phyloP scores from a whole-genome alignment of 306 rosid species.

The Adenanthera pavonina region DNA sequence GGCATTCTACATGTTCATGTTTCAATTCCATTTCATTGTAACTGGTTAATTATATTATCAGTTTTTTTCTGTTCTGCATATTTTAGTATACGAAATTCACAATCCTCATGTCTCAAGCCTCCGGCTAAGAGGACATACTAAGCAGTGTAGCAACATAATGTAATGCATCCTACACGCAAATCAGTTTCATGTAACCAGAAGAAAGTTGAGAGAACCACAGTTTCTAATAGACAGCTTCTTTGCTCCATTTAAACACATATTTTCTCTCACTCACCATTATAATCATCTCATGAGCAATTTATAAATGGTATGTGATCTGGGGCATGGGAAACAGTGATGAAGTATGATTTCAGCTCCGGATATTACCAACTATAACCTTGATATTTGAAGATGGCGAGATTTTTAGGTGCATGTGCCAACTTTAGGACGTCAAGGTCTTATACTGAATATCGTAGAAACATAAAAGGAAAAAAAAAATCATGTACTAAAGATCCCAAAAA shows the following conservation, averaged over 20 bases:
- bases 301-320: background rate
- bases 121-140: background rate
- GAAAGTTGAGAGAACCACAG: background rate
- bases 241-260: background rate
- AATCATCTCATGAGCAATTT: background rate
- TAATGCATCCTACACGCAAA: background rate
- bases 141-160: background rate
- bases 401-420: background rate
- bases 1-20: background rate
- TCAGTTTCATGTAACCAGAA: background rate
- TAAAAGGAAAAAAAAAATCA: background rate
- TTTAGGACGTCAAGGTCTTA: background rate
- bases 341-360: background rate
- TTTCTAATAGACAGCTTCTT: background rate
- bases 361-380: background rate
- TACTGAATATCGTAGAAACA: too few species aligned
- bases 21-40: background rate
- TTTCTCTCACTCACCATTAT: background rate
- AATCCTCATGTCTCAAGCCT: background rate
- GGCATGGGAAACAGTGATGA: background rate
- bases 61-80: background rate
- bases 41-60: background rate
- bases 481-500: background rate
- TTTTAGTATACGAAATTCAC: background rate
- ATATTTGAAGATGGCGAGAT: constrained; percentile 18